phyloP scores from a whole-genome alignment of 2,329 filamentous ascomycete species.

The Diaporthe sp. region DNA sequence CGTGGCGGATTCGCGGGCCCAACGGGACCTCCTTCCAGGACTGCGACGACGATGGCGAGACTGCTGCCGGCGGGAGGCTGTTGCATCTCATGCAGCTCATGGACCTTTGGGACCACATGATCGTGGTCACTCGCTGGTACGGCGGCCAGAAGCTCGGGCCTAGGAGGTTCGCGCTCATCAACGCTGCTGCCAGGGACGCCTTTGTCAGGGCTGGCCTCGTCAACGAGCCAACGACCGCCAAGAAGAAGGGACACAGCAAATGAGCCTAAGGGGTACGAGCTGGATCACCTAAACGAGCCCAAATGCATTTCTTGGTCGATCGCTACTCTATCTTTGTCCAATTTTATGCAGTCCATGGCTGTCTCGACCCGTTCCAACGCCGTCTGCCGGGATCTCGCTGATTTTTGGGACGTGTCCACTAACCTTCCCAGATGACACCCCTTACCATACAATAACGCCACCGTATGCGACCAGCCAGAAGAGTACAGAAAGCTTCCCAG shows the following conservation, averaged over 20 bases:
- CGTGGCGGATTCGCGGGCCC: slow-evolving; percentile 84
- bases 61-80: slow-evolving; percentile 87
- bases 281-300: background rate
- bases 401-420: slow-evolving; percentile 2
- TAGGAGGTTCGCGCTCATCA: slow-evolving; percentile 91
- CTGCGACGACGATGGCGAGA: slow-evolving; percentile 96
- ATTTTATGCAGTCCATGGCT: background rate
- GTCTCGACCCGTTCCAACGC: background rate
- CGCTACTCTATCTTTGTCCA: background rate
- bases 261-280: slow-evolving; percentile 40
- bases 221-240: slow-evolving; percentile 61
- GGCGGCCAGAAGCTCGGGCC: slow-evolving; percentile 91
- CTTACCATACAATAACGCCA: slow-evolving; percentile 31
- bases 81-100: slow-evolving; percentile 94
- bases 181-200: slow-evolving; percentile 85
- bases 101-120: slow-evolving; percentile 92
- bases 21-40: slow-evolving; percentile 79
- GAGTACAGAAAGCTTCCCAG: background rate
- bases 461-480: slow-evolving; percentile 20
- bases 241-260: slow-evolving; percentile 58
- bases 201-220: slow-evolving; percentile 83
- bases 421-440: background rate
- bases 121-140: slow-evolving; percentile 96
- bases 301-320: background rate
- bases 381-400: background rate